Evolutionary conservation across 2,329 filamentous ascomycete species (phyloP).

Genomic region (Diplodia scrobiculata): DNA sequence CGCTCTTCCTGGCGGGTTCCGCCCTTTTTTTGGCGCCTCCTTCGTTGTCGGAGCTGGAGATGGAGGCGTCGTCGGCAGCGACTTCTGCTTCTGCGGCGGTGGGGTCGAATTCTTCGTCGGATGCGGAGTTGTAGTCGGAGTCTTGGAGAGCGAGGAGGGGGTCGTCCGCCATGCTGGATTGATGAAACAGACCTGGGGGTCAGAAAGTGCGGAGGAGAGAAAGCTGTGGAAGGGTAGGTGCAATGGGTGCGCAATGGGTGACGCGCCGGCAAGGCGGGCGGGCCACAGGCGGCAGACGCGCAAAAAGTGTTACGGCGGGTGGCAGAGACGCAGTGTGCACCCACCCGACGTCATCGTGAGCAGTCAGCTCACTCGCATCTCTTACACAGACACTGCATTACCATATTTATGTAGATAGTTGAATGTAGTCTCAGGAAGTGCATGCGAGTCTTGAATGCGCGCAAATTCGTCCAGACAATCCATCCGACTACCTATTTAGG

Average conservation of each 20-base stretch:
- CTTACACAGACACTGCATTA: too few relatives aligned
- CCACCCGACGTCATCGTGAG: not conserved
- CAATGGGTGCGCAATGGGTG: not conserved
- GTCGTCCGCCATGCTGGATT: not conserved
- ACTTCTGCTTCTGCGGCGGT: conserved; percentile 55
- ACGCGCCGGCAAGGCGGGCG: not conserved
- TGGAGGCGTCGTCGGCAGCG: conserved; percentile 37
- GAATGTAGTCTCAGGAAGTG: too few relatives aligned
- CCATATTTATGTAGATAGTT: too few relatives aligned
- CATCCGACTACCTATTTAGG: too few relatives aligned
- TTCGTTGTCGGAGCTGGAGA: conserved; percentile 52
- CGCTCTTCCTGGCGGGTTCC: conserved; percentile 28
- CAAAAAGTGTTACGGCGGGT: not conserved
- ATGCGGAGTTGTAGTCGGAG: conserved; percentile 61
- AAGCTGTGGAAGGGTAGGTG: not conserved
- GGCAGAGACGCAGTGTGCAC: not conserved
- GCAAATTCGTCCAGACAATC: too few relatives aligned
- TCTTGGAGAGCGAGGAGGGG: conserved; percentile 2
- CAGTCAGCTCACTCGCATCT: too few relatives aligned
- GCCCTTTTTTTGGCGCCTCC: not conserved
- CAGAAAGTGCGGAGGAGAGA: not conserved
- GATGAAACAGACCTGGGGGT: not conserved
- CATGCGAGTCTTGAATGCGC: too few relatives aligned
- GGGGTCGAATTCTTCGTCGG: conserved; percentile 74
- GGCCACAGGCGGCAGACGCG: not conserved